Base-by-base conservation (phyloP, 805 yeast genomes). In the Candida dendrica region DNA sequence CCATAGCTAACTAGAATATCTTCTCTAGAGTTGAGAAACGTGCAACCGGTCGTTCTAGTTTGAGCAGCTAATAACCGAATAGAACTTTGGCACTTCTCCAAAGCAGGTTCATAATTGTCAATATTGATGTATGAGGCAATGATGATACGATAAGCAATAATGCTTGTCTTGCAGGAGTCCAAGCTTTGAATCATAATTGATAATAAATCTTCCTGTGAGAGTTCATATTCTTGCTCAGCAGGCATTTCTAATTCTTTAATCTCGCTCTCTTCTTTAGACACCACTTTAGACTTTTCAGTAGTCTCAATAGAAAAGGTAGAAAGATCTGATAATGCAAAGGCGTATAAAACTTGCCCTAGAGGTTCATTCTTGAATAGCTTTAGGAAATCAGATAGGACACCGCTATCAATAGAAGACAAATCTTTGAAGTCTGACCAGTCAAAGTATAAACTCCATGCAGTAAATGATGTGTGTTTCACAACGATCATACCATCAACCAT, bases 401-500 rank as follows among this genome's bases (percentile, higher is more conserved):
- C 60, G 15, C 66, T 53, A 39, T 80, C 81, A 38, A 84, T 56
- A 2, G 72, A 70, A 9, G 65, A 60, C 5, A 88, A 57, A 4
- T 68, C 61, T 6, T 56, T 56, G 7, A 71, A 72, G 58, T 89
- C 95, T 20, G 65, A 50, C 83, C 91, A 84, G 48, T 89, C 93
- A 43, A 88, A 74, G 52, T 77, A 77, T 10, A 81, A 54, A 32
- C 72, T 68, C 95, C 96, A 90, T 1, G 89, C 86, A 26, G 73
- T 64, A 31, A 75, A 66, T 6, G 79, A 78, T 1, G 72, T 70
- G 18, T 81, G 75, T 33, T 77, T 73, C 14, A 91, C 76, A 14
- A 82, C 63, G 3, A 89, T 77, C 81, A 90, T 76, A 30, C 84
- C 95, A 13, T 77, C 80, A 1, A 78, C 76, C 72, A 78, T 69